Evolutionary conservation across 345 rosid species (phyloP).

Genomic region (Firmiana major): DNA sequence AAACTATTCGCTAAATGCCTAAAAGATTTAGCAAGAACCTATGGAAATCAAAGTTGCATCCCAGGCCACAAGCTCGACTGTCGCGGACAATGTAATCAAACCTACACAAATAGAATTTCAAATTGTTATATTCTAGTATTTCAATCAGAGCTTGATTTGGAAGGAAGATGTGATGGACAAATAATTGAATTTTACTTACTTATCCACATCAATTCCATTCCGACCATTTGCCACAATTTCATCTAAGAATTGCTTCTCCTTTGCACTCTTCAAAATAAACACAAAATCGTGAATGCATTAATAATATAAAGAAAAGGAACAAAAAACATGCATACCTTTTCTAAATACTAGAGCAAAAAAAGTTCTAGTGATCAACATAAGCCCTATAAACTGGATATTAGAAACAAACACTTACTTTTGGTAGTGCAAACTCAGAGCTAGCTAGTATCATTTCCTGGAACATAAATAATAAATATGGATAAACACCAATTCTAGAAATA

Average conservation of each 20-base stretch:
- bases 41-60: slow-evolving; percentile 74
- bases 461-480: not conserved
- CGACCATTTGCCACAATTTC: slow-evolving; percentile 98
- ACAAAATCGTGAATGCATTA: not conserved
- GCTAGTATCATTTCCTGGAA: slow-evolving; percentile 89
- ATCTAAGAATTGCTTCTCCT: slow-evolving; percentile 74
- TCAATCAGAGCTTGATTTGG: not conserved
- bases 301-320: not conserved
- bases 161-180: slow-evolving; percentile 11
- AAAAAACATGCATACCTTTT: not conserved
- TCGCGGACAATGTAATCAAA: slow-evolving; percentile 95
- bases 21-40: slow-evolving; percentile 47
- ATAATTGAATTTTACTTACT: slow-evolving; percentile 41
- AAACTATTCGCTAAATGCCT: slow-evolving; percentile 5
- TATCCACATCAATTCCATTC: slow-evolving; percentile 96
- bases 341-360: not conserved
- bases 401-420: slow-evolving; percentile 41
- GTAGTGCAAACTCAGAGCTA: slow-evolving; percentile 53
- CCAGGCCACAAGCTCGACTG: slow-evolving; percentile 88
- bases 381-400: slow-evolving; percentile 6
- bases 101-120: slow-evolving; percentile 32
- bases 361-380: not conserved
- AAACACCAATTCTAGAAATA: not conserved
- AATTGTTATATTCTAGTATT: not conserved
- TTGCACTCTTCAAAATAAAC: slow-evolving; percentile 37